Evolutionary conservation across 2,329 filamentous ascomycete species (phyloP).

Genomic region (Amauroascus niger): DNA sequence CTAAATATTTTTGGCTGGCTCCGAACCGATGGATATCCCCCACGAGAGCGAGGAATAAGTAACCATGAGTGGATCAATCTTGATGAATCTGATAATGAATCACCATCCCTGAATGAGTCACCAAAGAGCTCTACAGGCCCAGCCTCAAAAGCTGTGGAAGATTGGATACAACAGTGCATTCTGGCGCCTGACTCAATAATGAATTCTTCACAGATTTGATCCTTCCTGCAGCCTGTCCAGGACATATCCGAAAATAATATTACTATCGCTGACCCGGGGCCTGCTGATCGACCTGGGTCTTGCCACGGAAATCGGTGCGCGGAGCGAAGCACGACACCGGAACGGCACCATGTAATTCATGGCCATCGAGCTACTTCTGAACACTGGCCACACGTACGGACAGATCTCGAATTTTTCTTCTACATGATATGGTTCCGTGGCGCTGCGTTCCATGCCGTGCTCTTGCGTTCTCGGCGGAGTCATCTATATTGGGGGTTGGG

Average conservation of each 20-base stretch:
- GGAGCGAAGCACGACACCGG: too few species aligned
- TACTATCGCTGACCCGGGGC: slow-evolving; percentile 27
- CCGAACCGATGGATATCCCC: slow-evolving; percentile 17
- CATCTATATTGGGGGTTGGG: not conserved
- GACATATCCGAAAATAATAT: slow-evolving; percentile 27
- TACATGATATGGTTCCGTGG: too few species aligned
- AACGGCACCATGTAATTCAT: too few species aligned
- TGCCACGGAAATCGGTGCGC: too few species aligned
- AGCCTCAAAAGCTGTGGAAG: slow-evolving; percentile 5
- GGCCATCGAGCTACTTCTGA: too few species aligned
- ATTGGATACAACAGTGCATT: slow-evolving; percentile 8
- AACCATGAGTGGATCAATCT: slow-evolving; percentile 12
- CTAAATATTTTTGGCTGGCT: slow-evolving; percentile 27
- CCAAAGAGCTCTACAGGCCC: not conserved
- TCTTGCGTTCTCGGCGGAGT: slow-evolving; percentile 9
- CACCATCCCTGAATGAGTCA: not conserved
- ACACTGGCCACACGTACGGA: too few species aligned
- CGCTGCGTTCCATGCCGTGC: too few species aligned
- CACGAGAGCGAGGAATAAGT: slow-evolving; percentile 10
- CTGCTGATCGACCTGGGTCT: too few species aligned
- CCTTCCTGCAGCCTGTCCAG: slow-evolving; percentile 6
- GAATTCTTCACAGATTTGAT: not conserved
- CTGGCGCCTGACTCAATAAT: not conserved
- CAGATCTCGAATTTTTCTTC: too few species aligned
- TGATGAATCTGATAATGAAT: slow-evolving; percentile 13